Evolutionary conservation across 1,139 yeast genomes (phyloP).

Genomic region (Sugiyamaella novakii): DNA sequence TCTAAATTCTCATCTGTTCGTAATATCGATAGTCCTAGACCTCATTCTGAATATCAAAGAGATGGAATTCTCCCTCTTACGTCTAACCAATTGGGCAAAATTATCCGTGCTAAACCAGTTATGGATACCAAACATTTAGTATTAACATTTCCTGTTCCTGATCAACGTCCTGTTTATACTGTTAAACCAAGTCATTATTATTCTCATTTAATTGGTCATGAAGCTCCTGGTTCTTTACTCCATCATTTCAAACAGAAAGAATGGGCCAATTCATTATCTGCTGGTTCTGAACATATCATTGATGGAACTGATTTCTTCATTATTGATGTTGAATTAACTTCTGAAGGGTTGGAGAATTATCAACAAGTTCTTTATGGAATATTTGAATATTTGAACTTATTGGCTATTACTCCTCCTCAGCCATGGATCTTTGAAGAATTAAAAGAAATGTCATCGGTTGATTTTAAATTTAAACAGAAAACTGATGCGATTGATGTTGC

Average conservation of each 20-base stretch:
- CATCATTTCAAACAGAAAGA: constrained; percentile 67
- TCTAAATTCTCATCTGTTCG: constrained; percentile 67
- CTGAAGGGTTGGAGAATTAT: constrained; percentile 66
- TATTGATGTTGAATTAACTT: constrained; percentile 74
- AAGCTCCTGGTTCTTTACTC: constrained; percentile 80
- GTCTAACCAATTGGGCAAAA: constrained; percentile 51
- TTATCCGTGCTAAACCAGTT: constrained; percentile 75
- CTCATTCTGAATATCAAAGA: constrained; percentile 6
- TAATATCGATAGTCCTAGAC: constrained; percentile 48
- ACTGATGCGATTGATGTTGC: constrained; percentile 62
- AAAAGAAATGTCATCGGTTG: constrained; percentile 49
- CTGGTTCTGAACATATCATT: constrained; percentile 72
- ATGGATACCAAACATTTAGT: constrained; percentile 73
- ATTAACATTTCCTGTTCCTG: constrained; percentile 73
- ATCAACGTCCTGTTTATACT: constrained; percentile 64
- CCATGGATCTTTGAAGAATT: constrained; percentile 56
- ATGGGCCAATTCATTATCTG: constrained; percentile 78
- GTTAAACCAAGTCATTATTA: constrained; percentile 69
- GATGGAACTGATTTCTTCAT: constrained; percentile 68
- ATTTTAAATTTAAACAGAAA: constrained; percentile 70
- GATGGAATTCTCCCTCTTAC: constrained; percentile 42
- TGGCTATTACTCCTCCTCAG: constrained; percentile 59
- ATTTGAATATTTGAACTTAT: constrained; percentile 72
- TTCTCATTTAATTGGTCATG: constrained; percentile 89
- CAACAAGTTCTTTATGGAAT: constrained; percentile 57